These are phyloP conservation scores for Thielaviopsis ethacetica DNA, from an alignment of 2,329 filamentous ascomycete species.

Conservation along the genomic window DNA sequence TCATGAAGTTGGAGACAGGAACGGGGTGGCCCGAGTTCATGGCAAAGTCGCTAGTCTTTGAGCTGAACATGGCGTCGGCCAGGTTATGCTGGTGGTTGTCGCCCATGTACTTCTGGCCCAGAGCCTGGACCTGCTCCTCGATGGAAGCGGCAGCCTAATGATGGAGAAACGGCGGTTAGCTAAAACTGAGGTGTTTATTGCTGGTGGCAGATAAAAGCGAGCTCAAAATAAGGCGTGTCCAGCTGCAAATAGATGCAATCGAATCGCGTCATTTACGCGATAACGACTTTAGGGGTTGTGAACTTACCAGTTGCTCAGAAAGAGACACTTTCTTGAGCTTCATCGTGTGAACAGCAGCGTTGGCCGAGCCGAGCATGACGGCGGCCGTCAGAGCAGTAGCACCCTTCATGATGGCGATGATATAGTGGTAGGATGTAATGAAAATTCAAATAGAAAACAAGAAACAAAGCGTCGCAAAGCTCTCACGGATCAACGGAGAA, in stretches of 20 bases:
- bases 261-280: background rate
- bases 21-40: conserved; percentile 58
- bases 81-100: conserved; percentile 46
- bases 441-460: conserved; percentile 1
- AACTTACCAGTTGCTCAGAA: conserved; percentile 71
- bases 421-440: background rate
- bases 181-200: background rate
- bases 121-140: conserved; percentile 61
- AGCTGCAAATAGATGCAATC: background rate
- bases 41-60: conserved; percentile 41
- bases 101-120: conserved; percentile 95
- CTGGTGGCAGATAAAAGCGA: conserved; percentile 4
- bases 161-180: conserved; percentile 3
- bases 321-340: conserved; percentile 95
- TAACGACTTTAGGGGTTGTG: background rate
- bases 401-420: conserved; percentile 48
- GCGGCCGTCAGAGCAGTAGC: conserved; percentile 62
- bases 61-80: conserved; percentile 63
- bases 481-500: conserved; percentile 8
- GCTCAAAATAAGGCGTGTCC: background rate
- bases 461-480: conserved; percentile 1
- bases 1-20: conserved; percentile 92
- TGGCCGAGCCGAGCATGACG: conserved; percentile 65
- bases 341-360: conserved; percentile 84
- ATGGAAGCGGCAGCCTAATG: conserved; percentile 58